Evolutionary conservation across 129 eudicot genomes (phyloP).

Genomic region (Logfia minima): DNA sequence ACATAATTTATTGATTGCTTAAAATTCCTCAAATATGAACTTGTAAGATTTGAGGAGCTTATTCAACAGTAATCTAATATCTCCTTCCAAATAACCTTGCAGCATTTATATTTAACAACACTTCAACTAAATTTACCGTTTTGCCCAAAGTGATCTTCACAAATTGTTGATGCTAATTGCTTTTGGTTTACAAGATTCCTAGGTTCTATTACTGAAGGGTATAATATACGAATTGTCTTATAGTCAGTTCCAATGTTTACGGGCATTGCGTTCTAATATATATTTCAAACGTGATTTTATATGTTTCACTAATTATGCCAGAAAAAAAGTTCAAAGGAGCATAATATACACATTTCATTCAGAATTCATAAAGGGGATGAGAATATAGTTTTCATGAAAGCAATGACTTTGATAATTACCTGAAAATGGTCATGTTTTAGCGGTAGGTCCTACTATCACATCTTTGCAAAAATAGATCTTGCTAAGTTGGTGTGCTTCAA

Average conservation of each 20-base stretch:
- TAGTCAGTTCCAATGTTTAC: background rate
- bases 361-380: background rate
- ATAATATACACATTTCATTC: background rate
- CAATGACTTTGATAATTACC: slow-evolving; percentile 17
- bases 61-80: background rate
- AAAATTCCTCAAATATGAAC: too few relatives aligned
- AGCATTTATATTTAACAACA: background rate
- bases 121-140: background rate
- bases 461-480: slow-evolving; percentile 24
- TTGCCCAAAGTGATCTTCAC: background rate
- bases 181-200: slow-evolving; percentile 4
- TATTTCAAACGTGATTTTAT: background rate
- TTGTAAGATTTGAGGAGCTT: too few relatives aligned
- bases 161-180: background rate
- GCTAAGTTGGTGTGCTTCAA: slow-evolving; percentile 20
- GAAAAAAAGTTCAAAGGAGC: background rate
- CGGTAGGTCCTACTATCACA: slow-evolving; percentile 7
- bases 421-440: slow-evolving; percentile 13
- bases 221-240: background rate
- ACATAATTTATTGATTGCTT: too few relatives aligned
- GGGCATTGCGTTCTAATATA: background rate
- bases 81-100: background rate
- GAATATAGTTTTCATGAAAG: background rate
- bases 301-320: background rate
- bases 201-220: background rate